Evolutionary conservation across 2,329 filamentous ascomycete species (phyloP).

Genomic region (Helotiales sp.): DNA sequence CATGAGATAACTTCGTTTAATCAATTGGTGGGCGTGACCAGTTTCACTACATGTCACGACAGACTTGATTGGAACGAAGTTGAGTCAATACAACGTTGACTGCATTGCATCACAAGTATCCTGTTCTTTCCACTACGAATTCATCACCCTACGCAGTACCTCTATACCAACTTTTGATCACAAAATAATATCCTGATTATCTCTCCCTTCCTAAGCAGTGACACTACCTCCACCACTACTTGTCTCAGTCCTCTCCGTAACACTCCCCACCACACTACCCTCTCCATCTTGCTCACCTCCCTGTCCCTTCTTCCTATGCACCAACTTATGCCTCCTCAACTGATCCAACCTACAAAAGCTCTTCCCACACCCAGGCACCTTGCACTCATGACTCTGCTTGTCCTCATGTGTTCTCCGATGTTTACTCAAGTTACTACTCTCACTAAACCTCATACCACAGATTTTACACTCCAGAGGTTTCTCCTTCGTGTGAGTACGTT

Average conservation of each 20-base stretch:
- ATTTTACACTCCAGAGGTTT: constrained; percentile 61
- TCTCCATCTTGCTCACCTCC: constrained; percentile 12
- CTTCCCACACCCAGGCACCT: constrained; percentile 49
- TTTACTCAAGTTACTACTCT: constrained; percentile 67
- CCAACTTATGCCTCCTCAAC: constrained; percentile 53
- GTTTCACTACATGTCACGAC: too few species aligned
- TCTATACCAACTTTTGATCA: too few species aligned
- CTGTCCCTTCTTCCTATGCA: constrained; percentile 24
- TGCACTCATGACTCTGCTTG: constrained; percentile 52
- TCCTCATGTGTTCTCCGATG: constrained; percentile 62
- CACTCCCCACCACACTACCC: not conserved
- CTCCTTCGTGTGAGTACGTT: constrained; percentile 63
- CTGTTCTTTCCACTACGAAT: too few species aligned
- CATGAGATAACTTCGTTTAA: too few species aligned
- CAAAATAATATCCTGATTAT: too few species aligned
- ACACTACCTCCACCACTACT: not conserved
- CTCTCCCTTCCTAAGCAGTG: not conserved
- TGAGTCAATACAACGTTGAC: too few species aligned
- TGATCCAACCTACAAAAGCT: constrained; percentile 62
- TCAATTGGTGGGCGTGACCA: too few species aligned
- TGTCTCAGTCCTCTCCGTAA: not conserved
- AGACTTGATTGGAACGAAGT: too few species aligned
- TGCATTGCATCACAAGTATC: too few species aligned
- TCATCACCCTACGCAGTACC: too few species aligned
- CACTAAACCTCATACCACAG: constrained; percentile 60